Conservation (phyloP, 2,329 filamentous ascomycete genomes). For the Claviceps sorghi region DNA sequence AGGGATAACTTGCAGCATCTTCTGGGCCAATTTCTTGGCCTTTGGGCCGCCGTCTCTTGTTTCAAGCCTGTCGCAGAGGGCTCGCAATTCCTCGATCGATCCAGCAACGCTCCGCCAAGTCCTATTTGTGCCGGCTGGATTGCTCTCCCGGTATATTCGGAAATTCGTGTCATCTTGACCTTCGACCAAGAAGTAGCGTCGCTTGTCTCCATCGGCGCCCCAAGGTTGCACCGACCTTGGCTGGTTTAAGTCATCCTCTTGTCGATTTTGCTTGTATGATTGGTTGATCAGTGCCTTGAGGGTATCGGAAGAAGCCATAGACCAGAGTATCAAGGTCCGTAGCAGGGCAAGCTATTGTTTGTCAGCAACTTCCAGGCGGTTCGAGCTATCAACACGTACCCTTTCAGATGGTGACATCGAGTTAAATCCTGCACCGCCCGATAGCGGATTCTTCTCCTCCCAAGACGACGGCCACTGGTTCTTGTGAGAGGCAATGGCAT, state of each 20-base stretch:
- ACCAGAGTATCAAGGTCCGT: conserved; percentile 74
- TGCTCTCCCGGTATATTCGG: conserved; percentile 85
- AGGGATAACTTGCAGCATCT: conserved; percentile 66
- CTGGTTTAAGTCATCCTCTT: conserved; percentile 68
- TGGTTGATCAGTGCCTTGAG: conserved; percentile 71
- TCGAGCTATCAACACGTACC: conserved; percentile 34
- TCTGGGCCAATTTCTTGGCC: conserved; percentile 62
- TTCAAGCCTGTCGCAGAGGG: conserved; percentile 60
- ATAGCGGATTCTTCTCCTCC: conserved; percentile 70
- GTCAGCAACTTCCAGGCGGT: conserved; percentile 3
- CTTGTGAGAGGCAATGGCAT: conserved; percentile 73
- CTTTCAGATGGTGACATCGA: conserved; percentile 69
- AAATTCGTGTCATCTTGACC: conserved; percentile 90
- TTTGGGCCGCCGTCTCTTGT: conserved; percentile 66
- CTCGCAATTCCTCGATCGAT: conserved; percentile 70
- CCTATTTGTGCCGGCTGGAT: conserved; percentile 56
- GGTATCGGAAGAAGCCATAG: conserved; percentile 72
- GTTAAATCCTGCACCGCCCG: conserved; percentile 66
- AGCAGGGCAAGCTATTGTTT: conserved; percentile 59
- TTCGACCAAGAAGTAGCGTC: conserved; percentile 87
- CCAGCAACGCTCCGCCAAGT: conserved; percentile 93
- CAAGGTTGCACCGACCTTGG: conserved; percentile 80
- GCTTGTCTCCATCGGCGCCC: conserved; percentile 79
- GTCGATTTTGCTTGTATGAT: conserved; percentile 75
- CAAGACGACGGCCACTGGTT: conserved; percentile 78